These are phyloP conservation scores for Pyronema omphalodes DNA, from an alignment of 495 filamentous ascomycete species.

Conservation along the genomic window DNA sequence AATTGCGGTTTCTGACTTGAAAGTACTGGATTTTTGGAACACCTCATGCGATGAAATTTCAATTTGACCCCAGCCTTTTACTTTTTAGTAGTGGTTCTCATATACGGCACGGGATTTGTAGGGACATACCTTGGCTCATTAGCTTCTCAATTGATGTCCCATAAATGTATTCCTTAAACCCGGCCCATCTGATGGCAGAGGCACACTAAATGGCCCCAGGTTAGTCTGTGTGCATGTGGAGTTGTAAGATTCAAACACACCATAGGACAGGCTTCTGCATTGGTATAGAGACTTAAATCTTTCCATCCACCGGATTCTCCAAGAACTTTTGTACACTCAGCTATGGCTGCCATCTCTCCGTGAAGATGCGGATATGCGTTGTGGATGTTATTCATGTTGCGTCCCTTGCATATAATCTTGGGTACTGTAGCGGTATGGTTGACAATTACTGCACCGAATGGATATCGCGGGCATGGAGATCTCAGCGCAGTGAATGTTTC, in stretches of 20 bases:
- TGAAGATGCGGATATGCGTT: slow-evolving; percentile 4
- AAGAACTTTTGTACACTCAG: slow-evolving; percentile 33
- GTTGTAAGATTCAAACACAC: slow-evolving; percentile 7
- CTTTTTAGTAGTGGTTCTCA: background rate
- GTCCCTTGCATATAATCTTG: slow-evolving; percentile 31
- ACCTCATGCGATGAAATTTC: slow-evolving; percentile 30
- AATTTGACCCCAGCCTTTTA: slow-evolving; percentile 35
- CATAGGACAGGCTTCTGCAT: slow-evolving; percentile 40
- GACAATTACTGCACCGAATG: slow-evolving; percentile 36
- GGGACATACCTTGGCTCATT: slow-evolving; percentile 3
- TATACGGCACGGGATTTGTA: background rate
- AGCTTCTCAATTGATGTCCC: slow-evolving; percentile 33
- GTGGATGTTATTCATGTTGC: slow-evolving; percentile 28
- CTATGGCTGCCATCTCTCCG: slow-evolving; percentile 25
- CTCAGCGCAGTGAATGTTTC: slow-evolving; percentile 26
- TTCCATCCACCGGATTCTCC: slow-evolving; percentile 29
- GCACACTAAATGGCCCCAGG: slow-evolving; percentile 28
- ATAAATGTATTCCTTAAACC: slow-evolving; percentile 37
- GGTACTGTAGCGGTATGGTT: slow-evolving; percentile 32
- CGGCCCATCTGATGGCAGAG: slow-evolving; percentile 36
- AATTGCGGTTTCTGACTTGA: slow-evolving; percentile 25
- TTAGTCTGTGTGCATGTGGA: background rate
- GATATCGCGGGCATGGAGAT: slow-evolving; percentile 32
- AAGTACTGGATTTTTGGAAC: slow-evolving; percentile 28
- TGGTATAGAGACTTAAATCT: slow-evolving; percentile 36